phyloP scores from a whole-genome alignment of 805 yeast species.

The Candida krabiensis region DNA sequence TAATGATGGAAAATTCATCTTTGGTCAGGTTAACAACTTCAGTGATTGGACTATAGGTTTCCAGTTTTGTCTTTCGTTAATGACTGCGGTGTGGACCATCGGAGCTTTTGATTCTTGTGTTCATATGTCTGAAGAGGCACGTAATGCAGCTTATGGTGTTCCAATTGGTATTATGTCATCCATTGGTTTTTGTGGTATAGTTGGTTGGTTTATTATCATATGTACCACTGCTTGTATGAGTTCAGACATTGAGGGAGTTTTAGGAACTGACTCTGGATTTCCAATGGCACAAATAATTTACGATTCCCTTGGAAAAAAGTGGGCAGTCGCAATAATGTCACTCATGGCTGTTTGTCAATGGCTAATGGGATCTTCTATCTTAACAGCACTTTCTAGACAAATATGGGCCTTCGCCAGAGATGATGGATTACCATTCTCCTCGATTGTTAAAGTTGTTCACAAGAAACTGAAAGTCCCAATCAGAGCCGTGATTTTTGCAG shows the following conservation, averaged over 20 bases:
- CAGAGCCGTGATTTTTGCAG: slow-evolving; percentile 59
- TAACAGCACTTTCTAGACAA: slow-evolving; percentile 68
- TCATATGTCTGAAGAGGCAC: slow-evolving; percentile 72
- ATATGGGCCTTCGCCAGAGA: slow-evolving; percentile 78
- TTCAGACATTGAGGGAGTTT: slow-evolving; percentile 41
- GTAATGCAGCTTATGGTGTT: slow-evolving; percentile 59
- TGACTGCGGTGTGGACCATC: slow-evolving; percentile 75
- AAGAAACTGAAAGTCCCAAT: slow-evolving; percentile 60
- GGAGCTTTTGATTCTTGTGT: slow-evolving; percentile 73
- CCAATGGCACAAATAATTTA: slow-evolving; percentile 65
- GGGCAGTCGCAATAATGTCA: slow-evolving; percentile 66
- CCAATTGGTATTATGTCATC: slow-evolving; percentile 66
- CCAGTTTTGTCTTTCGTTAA: slow-evolving; percentile 46
- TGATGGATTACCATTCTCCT: slow-evolving; percentile 66
- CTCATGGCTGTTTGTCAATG: slow-evolving; percentile 60
- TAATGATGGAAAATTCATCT: slow-evolving; percentile 53
- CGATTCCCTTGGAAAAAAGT: slow-evolving; percentile 60
- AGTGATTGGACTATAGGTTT: slow-evolving; percentile 62
- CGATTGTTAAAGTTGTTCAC: slow-evolving; percentile 56
- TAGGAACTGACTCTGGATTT: slow-evolving; percentile 50
- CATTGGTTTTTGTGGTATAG: slow-evolving; percentile 52
- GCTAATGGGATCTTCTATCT: slow-evolving; percentile 63
- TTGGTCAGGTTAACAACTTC: slow-evolving; percentile 50
- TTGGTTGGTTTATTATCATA: slow-evolving; percentile 59
- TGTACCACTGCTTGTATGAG: slow-evolving; percentile 56